Base-by-base conservation (phyloP, 139 green algal species). In the Chlorella sp. region DNA sequence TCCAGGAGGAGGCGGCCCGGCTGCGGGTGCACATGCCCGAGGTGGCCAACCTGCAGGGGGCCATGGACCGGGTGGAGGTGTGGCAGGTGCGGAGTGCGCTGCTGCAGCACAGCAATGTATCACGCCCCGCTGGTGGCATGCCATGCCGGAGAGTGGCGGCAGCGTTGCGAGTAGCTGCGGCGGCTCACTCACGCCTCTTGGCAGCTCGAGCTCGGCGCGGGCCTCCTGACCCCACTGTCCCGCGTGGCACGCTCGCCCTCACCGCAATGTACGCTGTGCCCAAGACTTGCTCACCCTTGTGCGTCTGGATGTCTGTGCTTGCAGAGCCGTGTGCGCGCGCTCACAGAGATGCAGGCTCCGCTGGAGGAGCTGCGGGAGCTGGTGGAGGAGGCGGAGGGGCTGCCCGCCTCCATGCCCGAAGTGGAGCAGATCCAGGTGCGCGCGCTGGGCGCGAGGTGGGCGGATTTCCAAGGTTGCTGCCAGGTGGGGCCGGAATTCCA, bases 1-100 rank as follows among this genome's bases (percentile, higher is more conserved):
- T 94, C 79, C 81, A 82, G 60, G 54, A 58, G 41, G 60, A 90
- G 62, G 83, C 80, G 4, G 58, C n/a, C 4, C 76, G n/a, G 17
- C 54, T 84, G 56, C 75, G 84, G 19, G 76, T 94, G 56, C 76
- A 86, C 7, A 81, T 94, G 73, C 82, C 87, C 41, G 90, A 87
- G 75, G 30, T 80, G 44, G 22, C 69, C 7, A 76, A n/a, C 34
- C 81, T 94, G 54, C 40, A 44, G 0, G 38, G 46, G 22, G 77
- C 89, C 3, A 60, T 92, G 54, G 84, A 92, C 38, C 54, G 72
- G n/a, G 81, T 85, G 22, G 90, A 92, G 22, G 84, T 76, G 11
- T 89, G 86, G 80, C 70, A 85, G 77, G 77, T 83, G 40, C 2
- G 48, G 43, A n/a, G n/a, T n/a, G n/a, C n/a, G n/a, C n/a, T n/a